Percentiles rank a stretch among this genome's conserved stretches.
These are phyloP conservation scores for Fusarium redolens DNA, from an alignment of 2,329 filamentous ascomycete species.

Conservation along the genomic window DNA sequence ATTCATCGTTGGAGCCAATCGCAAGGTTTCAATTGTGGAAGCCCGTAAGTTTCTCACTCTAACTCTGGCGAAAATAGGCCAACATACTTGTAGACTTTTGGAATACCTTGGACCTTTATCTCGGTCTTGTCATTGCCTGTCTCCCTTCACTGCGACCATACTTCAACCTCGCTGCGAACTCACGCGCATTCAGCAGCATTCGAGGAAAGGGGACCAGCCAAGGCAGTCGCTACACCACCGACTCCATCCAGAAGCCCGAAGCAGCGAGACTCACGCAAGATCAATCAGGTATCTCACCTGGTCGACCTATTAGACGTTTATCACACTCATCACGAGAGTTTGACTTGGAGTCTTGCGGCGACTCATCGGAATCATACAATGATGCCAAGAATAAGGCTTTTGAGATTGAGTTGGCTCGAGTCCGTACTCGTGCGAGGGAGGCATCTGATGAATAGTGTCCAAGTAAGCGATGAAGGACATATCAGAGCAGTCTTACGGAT, in stretches of 20 bases:
- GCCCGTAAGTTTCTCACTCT: neutral
- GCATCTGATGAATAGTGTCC: neutral
- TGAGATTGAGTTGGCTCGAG: neutral
- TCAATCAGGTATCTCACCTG: neutral
- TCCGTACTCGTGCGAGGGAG: neutral
- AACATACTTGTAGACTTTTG: conserved; percentile 4
- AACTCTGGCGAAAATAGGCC: rapidly evolving
- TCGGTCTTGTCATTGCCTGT: conserved; percentile 23
- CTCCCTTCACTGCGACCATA: conserved; percentile 23
- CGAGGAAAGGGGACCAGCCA: neutral
- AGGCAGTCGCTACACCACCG: neutral
- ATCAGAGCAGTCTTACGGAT: too few species aligned
- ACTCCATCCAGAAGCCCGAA: neutral
- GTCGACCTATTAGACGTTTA: neutral
- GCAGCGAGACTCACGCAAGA: neutral
- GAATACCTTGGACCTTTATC: conserved; percentile 13
- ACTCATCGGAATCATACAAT: neutral
- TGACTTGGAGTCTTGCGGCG: neutral
- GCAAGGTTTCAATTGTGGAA: neutral
- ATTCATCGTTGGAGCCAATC: neutral
- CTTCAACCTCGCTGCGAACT: conserved; percentile 27
- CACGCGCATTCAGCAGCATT: conserved; percentile 9
- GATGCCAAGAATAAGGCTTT: neutral
- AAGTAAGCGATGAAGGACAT: rapidly evolving
- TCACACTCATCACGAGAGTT: neutral